These are phyloP conservation scores for Leccinum boreale DNA, from an alignment of 768 basidiomycete species.

Conservation along the genomic window DNA sequence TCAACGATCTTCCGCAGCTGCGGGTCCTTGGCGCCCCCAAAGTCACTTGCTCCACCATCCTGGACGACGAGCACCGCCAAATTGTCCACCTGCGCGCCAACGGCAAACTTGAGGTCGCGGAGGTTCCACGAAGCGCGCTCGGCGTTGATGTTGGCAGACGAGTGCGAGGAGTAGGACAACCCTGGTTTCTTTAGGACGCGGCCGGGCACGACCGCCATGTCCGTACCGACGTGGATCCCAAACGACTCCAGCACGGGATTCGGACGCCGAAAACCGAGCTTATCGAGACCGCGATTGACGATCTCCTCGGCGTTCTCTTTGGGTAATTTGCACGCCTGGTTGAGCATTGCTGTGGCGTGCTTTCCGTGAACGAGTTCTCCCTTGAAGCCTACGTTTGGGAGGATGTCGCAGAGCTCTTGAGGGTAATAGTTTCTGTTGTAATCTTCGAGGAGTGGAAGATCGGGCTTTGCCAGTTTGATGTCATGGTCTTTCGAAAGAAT, in stretches of 20 bases:
- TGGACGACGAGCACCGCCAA: constrained; percentile 71
- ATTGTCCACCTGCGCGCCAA: constrained; percentile 50
- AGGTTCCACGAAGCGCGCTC: constrained; percentile 50
- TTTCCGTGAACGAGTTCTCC: constrained; percentile 46
- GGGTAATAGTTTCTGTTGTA: constrained; percentile 37
- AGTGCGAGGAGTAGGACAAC: constrained; percentile 37
- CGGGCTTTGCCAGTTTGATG: constrained; percentile 33
- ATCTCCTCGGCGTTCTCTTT: constrained; percentile 46
- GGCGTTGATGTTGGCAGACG: constrained; percentile 31
- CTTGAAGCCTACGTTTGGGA: constrained; percentile 36
- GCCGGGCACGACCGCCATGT: constrained; percentile 55
- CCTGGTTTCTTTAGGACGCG: constrained; percentile 46
- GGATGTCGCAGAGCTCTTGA: constrained; percentile 46
- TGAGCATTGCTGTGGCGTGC: constrained; percentile 48
- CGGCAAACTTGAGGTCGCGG: constrained; percentile 52
- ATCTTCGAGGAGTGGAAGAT: constrained; percentile 40
- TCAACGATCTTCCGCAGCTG: constrained; percentile 39
- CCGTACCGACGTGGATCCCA: constrained; percentile 40
- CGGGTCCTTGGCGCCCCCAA: constrained; percentile 46
- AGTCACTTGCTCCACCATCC: constrained; percentile 56
- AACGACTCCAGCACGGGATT: constrained; percentile 38
- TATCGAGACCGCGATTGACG: constrained; percentile 36
- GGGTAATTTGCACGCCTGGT: constrained; percentile 43
- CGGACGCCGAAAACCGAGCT: constrained; percentile 39
- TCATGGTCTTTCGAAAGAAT: constrained; percentile 34